Conservation (phyloP, 2,329 filamentous ascomycete genomes). For the Aspergillus sp. region DNA sequence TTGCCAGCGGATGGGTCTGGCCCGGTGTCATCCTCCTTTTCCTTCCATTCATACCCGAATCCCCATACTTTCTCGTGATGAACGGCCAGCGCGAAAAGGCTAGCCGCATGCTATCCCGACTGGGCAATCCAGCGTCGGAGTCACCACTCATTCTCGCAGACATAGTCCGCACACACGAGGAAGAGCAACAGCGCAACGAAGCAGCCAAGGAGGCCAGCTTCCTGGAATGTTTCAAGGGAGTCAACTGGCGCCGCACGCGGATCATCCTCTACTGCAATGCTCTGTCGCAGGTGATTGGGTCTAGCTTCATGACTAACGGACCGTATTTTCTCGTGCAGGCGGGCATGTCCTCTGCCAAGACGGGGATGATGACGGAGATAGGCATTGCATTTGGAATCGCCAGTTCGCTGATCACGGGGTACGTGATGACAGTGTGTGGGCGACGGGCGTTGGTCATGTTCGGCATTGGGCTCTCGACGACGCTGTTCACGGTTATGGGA, state of each 20-base stretch:
- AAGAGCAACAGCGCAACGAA: neutral
- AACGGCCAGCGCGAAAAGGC: neutral
- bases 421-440: neutral
- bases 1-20: constrained; percentile 9
- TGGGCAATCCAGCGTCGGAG: neutral
- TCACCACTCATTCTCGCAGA: neutral
- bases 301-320: constrained; percentile 2
- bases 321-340: constrained; percentile 6
- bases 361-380: constrained; percentile 6
- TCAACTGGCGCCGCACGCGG: constrained; percentile 8
- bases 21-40: neutral
- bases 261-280: constrained; percentile 10
- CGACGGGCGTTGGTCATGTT: neutral
- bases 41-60: neutral
- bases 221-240: neutral
- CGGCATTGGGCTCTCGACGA: neutral
- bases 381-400: constrained; percentile 2
- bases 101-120: neutral
- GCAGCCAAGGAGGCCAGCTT: neutral
- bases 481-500: neutral
- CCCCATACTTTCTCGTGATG: neutral
- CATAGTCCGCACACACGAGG: neutral
- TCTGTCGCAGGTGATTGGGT: constrained; percentile 1
- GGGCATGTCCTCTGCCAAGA: neutral
- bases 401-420: neutral